A percentile compares a stretch with the other conserved stretches of the same genome.
Conservation (phyloP, 1,284 basidiomycete species). For the Sporisorium graminicola region DNA sequence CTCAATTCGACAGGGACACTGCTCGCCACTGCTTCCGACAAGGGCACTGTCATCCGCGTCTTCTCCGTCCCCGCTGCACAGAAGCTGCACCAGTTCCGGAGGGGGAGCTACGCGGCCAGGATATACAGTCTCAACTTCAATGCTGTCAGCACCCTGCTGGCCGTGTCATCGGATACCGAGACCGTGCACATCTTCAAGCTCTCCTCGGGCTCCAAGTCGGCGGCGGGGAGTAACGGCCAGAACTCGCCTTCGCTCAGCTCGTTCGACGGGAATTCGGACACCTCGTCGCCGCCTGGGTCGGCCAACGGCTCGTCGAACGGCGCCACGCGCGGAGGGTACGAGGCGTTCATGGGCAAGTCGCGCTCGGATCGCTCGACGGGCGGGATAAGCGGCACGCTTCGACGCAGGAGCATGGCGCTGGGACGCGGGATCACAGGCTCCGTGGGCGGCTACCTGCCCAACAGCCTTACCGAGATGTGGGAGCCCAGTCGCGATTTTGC, state of each 20-base stretch:
- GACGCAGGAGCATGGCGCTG: slow-evolving; percentile 76
- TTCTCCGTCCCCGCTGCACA: slow-evolving; percentile 91
- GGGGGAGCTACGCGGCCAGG: slow-evolving; percentile 85
- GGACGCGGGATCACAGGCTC: slow-evolving; percentile 70
- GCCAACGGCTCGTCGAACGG: slow-evolving; percentile 14
- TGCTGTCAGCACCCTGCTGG: slow-evolving; percentile 82
- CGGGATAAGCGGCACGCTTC: slow-evolving; percentile 12
- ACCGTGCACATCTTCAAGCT: slow-evolving; percentile 98
- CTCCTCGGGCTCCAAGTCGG: slow-evolving; percentile 52
- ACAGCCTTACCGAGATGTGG: slow-evolving; percentile 94
- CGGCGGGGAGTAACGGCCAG: slow-evolving; percentile 1
- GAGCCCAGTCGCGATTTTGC: slow-evolving; percentile 96
- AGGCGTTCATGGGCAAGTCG: slow-evolving; percentile 68
- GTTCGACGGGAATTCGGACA: slow-evolving; percentile 30
- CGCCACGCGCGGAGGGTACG: slow-evolving; percentile 65
- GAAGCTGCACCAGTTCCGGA: slow-evolving; percentile 92
- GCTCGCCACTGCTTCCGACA: slow-evolving; percentile 92
- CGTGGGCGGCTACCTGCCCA: slow-evolving; percentile 90
- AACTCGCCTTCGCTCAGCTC: slow-evolving; percentile 14
- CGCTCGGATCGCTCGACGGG: slow-evolving; percentile 26
- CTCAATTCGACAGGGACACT: slow-evolving; percentile 89
- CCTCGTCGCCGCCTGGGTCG: slow-evolving; percentile 25
- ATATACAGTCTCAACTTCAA: slow-evolving; percentile 97
- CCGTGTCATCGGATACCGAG: slow-evolving; percentile 90
- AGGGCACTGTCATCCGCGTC: slow-evolving; percentile 96